Conservation (phyloP, 179 eudicot species). For the Beta lomatogona region DNA sequence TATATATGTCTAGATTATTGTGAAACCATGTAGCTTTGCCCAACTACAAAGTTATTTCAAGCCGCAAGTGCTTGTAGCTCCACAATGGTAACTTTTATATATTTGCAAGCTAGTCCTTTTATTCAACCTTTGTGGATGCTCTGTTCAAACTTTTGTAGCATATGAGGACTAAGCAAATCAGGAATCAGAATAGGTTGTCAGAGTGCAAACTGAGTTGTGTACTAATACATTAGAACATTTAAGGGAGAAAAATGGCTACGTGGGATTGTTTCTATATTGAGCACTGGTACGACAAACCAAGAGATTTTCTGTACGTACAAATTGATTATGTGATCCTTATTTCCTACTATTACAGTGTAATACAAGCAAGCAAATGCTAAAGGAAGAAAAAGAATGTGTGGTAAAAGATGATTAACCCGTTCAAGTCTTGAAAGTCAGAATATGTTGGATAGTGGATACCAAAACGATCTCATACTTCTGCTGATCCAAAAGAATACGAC, state of each 20-base stretch:
- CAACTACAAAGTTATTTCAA: no score
- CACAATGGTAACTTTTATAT: no score
- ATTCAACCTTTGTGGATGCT: no score
- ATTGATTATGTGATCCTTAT: not conserved
- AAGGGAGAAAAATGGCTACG: not conserved
- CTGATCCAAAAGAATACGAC: constrained; percentile 24
- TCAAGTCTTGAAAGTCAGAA: constrained; percentile 1
- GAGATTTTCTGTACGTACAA: not conserved
- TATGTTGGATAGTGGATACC: not conserved
- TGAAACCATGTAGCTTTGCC: no score
- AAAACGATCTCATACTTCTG: constrained; percentile 22
- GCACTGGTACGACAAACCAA: not conserved
- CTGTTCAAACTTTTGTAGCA: not conserved
- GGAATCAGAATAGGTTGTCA: not conserved
- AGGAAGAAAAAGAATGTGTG: not conserved
- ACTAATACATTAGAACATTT: not conserved
- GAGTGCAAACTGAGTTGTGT: not conserved
- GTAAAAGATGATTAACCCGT: not conserved
- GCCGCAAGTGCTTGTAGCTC: no score
- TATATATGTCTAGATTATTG: no score
- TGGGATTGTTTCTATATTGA: not conserved
- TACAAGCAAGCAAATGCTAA: not conserved
- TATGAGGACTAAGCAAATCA: not conserved
- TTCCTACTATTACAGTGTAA: not conserved
- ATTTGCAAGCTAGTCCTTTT: no score